Conservation (phyloP, 306 rosid genomes). For the Argentina anserina region DNA sequence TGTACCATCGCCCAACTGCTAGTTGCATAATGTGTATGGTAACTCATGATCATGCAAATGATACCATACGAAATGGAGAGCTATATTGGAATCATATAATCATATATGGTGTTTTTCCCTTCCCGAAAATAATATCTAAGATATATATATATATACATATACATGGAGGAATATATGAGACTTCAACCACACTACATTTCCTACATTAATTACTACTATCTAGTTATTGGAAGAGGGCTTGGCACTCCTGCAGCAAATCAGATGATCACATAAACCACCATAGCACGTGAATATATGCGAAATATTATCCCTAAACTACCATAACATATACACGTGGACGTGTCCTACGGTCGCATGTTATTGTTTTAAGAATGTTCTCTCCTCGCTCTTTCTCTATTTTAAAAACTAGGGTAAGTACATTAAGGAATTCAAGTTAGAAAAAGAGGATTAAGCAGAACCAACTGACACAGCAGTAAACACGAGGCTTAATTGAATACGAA, state of each 20-base stretch:
- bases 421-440: constrained; percentile 23
- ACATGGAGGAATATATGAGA: too few species aligned
- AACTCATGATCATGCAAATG: not conserved
- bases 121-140: too few species aligned
- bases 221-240: constrained; percentile 7
- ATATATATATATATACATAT: too few species aligned
- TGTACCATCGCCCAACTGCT: not conserved
- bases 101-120: too few species aligned
- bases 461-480: constrained; percentile 5
- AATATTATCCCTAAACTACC: constrained; percentile 21
- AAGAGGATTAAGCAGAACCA: constrained; percentile 28
- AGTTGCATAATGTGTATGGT: not conserved
- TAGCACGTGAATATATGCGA: constrained; percentile 35
- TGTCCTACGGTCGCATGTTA: constrained; percentile 23
- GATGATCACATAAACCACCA: constrained; percentile 21
- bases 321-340: constrained; percentile 31
- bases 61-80: not conserved
- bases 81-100: too few species aligned
- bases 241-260: constrained; percentile 16
- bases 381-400: constrained; percentile 14
- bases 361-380: constrained; percentile 22
- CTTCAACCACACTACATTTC: too few species aligned
- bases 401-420: not conserved
- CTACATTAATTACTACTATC: too few species aligned
- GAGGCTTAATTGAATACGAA: constrained; percentile 3